Evolutionary conservation across 768 basidiomycete genomes (phyloP), one percentile per base, ranked within the genome.

Genomic region (Kwoniella shandongensis): DNA sequence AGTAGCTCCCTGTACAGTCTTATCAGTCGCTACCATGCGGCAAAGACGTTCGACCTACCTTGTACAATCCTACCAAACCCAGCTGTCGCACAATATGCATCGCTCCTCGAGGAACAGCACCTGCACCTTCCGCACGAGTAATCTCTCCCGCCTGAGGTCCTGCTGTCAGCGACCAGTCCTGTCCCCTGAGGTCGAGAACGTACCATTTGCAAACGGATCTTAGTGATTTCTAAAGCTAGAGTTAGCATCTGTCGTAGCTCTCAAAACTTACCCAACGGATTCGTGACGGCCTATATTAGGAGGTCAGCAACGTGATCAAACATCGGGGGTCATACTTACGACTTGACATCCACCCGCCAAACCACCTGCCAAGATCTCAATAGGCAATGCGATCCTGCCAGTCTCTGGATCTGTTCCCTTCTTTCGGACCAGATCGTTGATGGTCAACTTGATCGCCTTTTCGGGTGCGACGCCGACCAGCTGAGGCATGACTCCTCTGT

Each of bases 291-390:
- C 46, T 49, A 42, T 1, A 27, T 7, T 46, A 1, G 20, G 13
- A 44, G 13, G 38, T 32, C 38, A 42, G 38, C 47, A 41, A 35
- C 30, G 22, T 18, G n/a, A 41, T 1, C 12, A 22, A 8, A 8
- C 20, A 51, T n/a, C 22, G 17, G 11, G 15, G 6, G n/a, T 12
- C 1, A 38, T 29, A 85, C 89, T 61, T 76, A 96, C 93, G 72
- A 99, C 96, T 86, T 99, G 96, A 74, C 90, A 93, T 70, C 87
- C 96, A 73, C 96, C 96, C 36, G 96, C 96, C 35, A 83, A 80
- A 67, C 88, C 96, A 79, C 96, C 96, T 30, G 94, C 94, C 4
- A 89, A 57, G 17, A 98, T 66, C 78, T 99, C 96, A 89, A 90
- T 92, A n/a, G 69, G 67, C n/a, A 96, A 72, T 56, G 86, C 84